These are phyloP conservation scores for Phaeosphaeriaceae sp. DNA, from an alignment of 2,329 filamentous ascomycete species.

Conservation along the genomic window DNA sequence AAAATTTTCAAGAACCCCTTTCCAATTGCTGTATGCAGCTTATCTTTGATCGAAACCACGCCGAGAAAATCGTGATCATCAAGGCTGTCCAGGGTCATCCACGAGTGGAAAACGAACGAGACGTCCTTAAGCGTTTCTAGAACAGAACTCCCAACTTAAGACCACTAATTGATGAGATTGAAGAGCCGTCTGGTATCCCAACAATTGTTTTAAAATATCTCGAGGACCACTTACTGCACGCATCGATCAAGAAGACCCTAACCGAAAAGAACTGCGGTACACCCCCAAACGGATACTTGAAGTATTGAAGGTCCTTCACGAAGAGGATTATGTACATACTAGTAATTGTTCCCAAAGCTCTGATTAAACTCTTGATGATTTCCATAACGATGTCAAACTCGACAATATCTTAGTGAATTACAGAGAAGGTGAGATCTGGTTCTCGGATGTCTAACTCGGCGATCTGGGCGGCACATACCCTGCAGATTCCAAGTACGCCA, in stretches of 20 bases:
- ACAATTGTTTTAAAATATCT: slow-evolving; percentile 31
- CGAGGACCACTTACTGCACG: slow-evolving; percentile 20
- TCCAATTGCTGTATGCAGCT: background rate
- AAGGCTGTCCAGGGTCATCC: slow-evolving; percentile 30
- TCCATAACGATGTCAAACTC: slow-evolving; percentile 45
- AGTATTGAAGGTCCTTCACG: slow-evolving; percentile 29
- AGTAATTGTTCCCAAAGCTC: slow-evolving; percentile 15
- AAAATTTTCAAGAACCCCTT: background rate
- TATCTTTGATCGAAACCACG: slow-evolving; percentile 7
- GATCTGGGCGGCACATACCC: slow-evolving; percentile 40
- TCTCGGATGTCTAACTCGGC: slow-evolving; percentile 43
- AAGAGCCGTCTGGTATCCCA: slow-evolving; percentile 22
- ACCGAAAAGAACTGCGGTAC: slow-evolving; percentile 25
- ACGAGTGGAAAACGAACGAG: slow-evolving; percentile 30
- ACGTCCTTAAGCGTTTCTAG: slow-evolving; percentile 30
- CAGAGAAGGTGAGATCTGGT: slow-evolving; percentile 30
- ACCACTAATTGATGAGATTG: slow-evolving; percentile 34
- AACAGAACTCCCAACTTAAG: slow-evolving; percentile 22
- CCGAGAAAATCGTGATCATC: slow-evolving; percentile 26
- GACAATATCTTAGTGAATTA: slow-evolving; percentile 49
- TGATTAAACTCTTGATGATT: no score
- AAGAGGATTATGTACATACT: slow-evolving; percentile 32
- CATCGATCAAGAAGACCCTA: slow-evolving; percentile 17
- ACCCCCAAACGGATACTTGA: slow-evolving; percentile 22
- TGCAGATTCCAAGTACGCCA: slow-evolving; percentile 23